Base-by-base conservation (phyloP, 2,329 filamentous ascomycete genomes). In the Ophiocordyceps camponoti-leonardi region DNA sequence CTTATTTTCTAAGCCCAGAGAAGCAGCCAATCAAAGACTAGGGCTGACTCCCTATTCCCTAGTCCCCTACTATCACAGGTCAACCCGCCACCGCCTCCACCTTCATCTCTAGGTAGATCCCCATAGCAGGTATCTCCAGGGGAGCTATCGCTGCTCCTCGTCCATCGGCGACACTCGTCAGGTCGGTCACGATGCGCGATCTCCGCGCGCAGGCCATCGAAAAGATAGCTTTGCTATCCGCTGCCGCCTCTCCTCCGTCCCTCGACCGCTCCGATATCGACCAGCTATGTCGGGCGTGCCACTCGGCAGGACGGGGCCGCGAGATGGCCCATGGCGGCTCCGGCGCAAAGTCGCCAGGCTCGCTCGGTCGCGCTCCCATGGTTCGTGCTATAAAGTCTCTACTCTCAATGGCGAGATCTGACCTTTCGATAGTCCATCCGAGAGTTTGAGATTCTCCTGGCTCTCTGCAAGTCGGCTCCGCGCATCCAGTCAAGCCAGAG, bases 391-490 rank as follows among this genome's bases (percentile, higher is more conserved):
- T 33, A n/a, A 26, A 11, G 16, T 12, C n/a, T 22, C 14, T n/a
- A 8, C n/a, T 20, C 7, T 14, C 18, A 11, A 22, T 16, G 7
- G 18, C 33, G 6, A 12, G 26, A 10, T 6, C 11, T 26, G 7
- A 52, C 58, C 47, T 43, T 23, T 8, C 4, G 8, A 20, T 59
- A 93, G 86, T 85, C 81, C 45, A 78, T 88, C 45, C 81, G 85
- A 56, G 93, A 98, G 68, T 81, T 94, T 53, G 90, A 98, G 61
- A 84, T 94, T 45, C 73, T 98, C 23, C 67, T 96, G 23, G 86
- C 92, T 41, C 72, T 98, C 23, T 96, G 90, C 69, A 90, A 88
- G 65, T 86, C 90, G 45, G 86, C 88, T 4, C 82, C 86, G 4
- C 73, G 78, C 22, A 72, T 96, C 23, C 72, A 79, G 45, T 79